A percentile compares a stretch with the other conserved stretches of the same genome.
These are phyloP conservation scores for Solanum piurae DNA, from an alignment of 257 asterid genomes.

Conservation along the genomic window DNA sequence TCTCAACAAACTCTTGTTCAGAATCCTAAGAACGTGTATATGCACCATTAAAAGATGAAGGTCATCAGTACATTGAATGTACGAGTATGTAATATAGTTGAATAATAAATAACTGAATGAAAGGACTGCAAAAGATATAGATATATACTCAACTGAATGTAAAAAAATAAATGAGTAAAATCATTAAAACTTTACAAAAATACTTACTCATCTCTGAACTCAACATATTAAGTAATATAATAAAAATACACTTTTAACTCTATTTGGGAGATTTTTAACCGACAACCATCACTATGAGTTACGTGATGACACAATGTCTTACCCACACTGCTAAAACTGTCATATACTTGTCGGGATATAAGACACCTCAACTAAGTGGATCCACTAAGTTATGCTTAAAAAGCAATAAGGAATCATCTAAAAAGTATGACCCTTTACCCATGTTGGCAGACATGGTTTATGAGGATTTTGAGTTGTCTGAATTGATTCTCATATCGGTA, in stretches of 20 bases:
- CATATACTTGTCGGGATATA: not conserved
- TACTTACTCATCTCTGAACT: no score
- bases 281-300: not conserved
- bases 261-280: not conserved
- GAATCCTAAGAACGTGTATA: not conserved
- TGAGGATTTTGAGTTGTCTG: not conserved
- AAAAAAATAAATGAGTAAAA: no score
- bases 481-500: not conserved
- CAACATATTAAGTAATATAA: no score
- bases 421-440: not conserved
- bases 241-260: not conserved
- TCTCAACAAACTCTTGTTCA: not conserved
- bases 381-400: not conserved
- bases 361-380: not conserved
- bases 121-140: no score
- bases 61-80: not conserved
- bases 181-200: no score
- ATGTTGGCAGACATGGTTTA: not conserved
- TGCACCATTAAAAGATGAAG: no score
- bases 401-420: not conserved
- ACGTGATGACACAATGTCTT: not conserved
- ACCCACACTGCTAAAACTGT: no score
- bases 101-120: no score
- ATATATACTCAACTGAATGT: no score
- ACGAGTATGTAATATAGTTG: not conserved